Conservation (phyloP, 1,284 basidiomycete species). For the Cystobasidium pallidum region DNA sequence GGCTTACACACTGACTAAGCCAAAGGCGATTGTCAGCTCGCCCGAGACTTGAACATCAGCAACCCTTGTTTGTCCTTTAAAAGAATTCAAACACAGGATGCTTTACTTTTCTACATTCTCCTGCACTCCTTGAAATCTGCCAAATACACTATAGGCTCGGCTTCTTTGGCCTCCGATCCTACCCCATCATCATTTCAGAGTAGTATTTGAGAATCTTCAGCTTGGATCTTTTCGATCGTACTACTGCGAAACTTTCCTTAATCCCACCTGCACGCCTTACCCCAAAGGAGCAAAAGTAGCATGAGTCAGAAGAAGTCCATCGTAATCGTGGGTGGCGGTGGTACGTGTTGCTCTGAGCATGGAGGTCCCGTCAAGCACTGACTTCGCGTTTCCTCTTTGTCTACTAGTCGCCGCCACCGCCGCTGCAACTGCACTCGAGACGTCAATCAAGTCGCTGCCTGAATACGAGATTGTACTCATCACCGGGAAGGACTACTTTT, state of each 20-base stretch:
- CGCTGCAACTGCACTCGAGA: slow-evolving; percentile 18
- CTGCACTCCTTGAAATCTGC: neutral
- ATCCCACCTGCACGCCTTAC: neutral
- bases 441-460: slow-evolving; percentile 14
- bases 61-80: neutral
- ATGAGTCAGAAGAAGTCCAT: slow-evolving; percentile 28
- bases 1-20: slow-evolving; percentile 24
- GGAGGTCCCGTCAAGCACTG: neutral
- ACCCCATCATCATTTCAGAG: no score
- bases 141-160: no score
- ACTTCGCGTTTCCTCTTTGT: neutral
- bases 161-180: no score
- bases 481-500: slow-evolving; percentile 37
- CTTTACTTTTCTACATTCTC: neutral
- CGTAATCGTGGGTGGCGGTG: slow-evolving; percentile 25
- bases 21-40: slow-evolving; percentile 5
- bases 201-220: no score
- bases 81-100: neutral
- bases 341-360: slow-evolving; percentile 3
- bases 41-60: neutral
- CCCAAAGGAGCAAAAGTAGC: neutral
- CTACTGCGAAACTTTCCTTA: neutral
- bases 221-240: no score
- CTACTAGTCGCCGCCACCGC: slow-evolving; percentile 15
- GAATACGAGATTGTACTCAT: slow-evolving; percentile 40